These are phyloP conservation scores for Paecilomyces dactylethromorphus DNA, from an alignment of 2,329 filamentous ascomycete genomes.

Conservation along the genomic window DNA sequence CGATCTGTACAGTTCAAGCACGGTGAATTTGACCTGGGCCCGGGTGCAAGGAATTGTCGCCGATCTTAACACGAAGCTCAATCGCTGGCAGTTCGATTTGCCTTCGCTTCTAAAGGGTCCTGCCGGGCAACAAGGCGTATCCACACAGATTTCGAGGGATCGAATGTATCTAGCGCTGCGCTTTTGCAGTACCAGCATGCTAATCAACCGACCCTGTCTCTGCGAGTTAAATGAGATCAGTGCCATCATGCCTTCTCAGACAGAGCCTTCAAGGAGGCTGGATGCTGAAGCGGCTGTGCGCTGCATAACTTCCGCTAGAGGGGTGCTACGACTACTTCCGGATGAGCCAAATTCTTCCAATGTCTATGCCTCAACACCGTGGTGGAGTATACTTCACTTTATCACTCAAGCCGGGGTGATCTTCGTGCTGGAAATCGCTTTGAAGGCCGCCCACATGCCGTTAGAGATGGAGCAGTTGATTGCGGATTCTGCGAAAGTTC, in stretches of 20 bases:
- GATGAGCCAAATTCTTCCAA: constrained; percentile 16
- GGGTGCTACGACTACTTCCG: constrained; percentile 26
- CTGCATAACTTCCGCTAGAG: constrained; percentile 28
- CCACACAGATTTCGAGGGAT: constrained; percentile 1
- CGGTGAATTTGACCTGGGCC: constrained; percentile 25
- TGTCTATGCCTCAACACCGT: constrained; percentile 27
- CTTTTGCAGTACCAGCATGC: constrained; percentile 27
- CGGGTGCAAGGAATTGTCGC: constrained; percentile 23
- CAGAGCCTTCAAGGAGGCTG: constrained; percentile 20
- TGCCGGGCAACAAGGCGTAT: not conserved
- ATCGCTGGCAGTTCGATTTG: constrained; percentile 23
- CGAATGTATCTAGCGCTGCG: constrained; percentile 16
- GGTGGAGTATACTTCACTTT: constrained; percentile 35
- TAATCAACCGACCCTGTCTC: constrained; percentile 33
- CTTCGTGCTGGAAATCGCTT: constrained; percentile 30
- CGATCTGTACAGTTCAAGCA: constrained; percentile 24
- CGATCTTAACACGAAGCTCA: constrained; percentile 21
- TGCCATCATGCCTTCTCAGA: constrained; percentile 20
- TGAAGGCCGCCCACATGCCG: constrained; percentile 17
- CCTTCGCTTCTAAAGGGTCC: constrained; percentile 11
- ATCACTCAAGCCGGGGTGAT: constrained; percentile 33
- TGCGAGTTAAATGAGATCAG: constrained; percentile 22
- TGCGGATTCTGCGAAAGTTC: not conserved
- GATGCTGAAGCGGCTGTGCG: constrained; percentile 22
- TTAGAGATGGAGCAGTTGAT: constrained; percentile 10